phyloP scores from a whole-genome alignment of 495 filamentous ascomycete species.

The Xylaria grammica region DNA sequence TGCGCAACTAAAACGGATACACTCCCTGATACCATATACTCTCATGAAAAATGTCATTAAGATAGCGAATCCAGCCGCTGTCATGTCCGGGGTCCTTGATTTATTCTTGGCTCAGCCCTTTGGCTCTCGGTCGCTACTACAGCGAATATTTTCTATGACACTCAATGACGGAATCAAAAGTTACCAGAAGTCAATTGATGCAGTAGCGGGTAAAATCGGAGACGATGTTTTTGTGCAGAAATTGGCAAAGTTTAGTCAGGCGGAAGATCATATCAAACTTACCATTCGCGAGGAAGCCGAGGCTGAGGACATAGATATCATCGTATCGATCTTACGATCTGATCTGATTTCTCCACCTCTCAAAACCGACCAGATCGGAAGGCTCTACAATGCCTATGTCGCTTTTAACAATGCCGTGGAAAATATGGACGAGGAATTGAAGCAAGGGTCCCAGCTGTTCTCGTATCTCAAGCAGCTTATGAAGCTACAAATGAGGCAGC shows the following conservation, averaged over 20 bases:
- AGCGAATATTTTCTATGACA: conserved; percentile 90
- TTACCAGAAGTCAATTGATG: conserved; percentile 84
- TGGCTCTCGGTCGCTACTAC: conserved; percentile 84
- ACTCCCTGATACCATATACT: conserved; percentile 90
- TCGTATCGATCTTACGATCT: conserved; percentile 81
- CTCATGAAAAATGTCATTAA: conserved; percentile 95
- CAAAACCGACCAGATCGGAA: conserved; percentile 72
- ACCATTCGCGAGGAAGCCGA: conserved; percentile 73
- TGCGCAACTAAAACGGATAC: conserved; percentile 89
- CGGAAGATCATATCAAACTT: conserved; percentile 74
- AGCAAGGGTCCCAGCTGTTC: conserved; percentile 85
- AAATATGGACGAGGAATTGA: conserved; percentile 86
- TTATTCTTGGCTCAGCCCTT: conserved; percentile 96
- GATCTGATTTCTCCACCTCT: conserved; percentile 74
- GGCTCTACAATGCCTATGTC: conserved; percentile 92
- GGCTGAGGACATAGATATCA: conserved; percentile 74
- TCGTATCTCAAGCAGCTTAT: conserved; percentile 93
- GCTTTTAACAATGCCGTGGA: conserved; percentile 96
- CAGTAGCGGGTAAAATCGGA: conserved; percentile 72
- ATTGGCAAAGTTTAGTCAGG: conserved; percentile 75
- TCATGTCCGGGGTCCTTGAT: conserved; percentile 92
- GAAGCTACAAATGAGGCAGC: conserved; percentile 87
- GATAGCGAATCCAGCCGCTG: conserved; percentile 92
- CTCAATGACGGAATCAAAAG: conserved; percentile 85
- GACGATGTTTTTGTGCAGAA: conserved; percentile 83